Evolutionary conservation across 768 basidiomycete genomes (phyloP), one percentile per base, ranked within the genome.

Genomic region (Termitomyces heimii): DNA sequence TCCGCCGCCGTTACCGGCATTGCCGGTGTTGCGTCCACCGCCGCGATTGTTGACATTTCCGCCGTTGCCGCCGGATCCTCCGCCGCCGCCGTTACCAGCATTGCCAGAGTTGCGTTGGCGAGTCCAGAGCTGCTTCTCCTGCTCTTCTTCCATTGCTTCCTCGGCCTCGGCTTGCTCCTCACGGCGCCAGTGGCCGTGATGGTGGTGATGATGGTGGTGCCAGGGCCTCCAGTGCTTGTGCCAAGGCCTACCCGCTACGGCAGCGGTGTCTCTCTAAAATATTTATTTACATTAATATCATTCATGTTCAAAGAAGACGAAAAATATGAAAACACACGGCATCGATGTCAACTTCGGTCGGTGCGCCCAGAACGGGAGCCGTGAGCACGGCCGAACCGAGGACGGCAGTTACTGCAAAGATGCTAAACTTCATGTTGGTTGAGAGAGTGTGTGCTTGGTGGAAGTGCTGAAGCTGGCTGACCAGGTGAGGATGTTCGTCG

Each of bases 331-430:
- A 1, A 32, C 56, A 20, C 5, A 57, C 52, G 31, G 5, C 24
- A 32, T 53, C 51, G 5, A 58, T 10, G 10, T 31, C 57, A 43
- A 37, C 24, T 12, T 47, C 28, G 26, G 42, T 34, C 16, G 52
- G 57, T 13, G 52, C 52, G 13, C 50, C 52, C 18, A 53, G 7
- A 24, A 53, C 57, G 8, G 56, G 56, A 39, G 57, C 45, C 9
- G 52, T 53, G 22, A 53, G 52, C 26, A 58, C 4, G 13, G 57
- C 44, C 14, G 56, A 47, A 10, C 52, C 57, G 34, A 58, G 3
- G 52, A 58, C 45, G 52, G 52, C 57, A n/a, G 57, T 42, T 1
- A 29, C 22, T 16, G 57, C 31, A 28, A 58, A 58, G 37, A 57
- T 53, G 20, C 51, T 53, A 45, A 53, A 26, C 39, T 53, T 58